phyloP scores from a whole-genome alignment of 352 stramenopile species.

The Globisporangium acanthophoron region DNA sequence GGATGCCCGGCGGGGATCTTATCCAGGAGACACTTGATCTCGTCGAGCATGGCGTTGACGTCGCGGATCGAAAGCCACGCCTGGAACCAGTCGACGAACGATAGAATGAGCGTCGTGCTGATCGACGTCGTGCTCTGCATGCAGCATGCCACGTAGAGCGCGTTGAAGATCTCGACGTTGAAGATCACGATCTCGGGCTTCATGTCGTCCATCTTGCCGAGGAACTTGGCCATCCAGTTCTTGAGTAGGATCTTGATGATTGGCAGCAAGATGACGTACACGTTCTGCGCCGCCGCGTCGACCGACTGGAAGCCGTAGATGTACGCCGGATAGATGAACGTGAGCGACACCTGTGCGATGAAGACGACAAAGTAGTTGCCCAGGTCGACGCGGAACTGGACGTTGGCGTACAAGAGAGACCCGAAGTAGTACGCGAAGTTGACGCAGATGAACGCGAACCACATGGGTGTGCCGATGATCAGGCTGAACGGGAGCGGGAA shows the following conservation, averaged over 20 bases:
- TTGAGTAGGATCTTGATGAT: slow-evolving; percentile 37
- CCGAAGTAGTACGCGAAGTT: slow-evolving; percentile 24
- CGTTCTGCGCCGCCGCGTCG: slow-evolving; percentile 14
- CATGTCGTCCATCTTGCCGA: slow-evolving; percentile 17
- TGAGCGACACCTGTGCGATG: slow-evolving; percentile 26
- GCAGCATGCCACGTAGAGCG: slow-evolving; percentile 18
- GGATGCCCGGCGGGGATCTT: not conserved
- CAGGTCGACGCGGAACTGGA: slow-evolving; percentile 13
- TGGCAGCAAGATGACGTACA: slow-evolving; percentile 29
- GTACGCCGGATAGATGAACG: slow-evolving; percentile 39
- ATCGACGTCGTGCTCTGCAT: slow-evolving; percentile 20
- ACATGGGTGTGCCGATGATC: slow-evolving; percentile 17
- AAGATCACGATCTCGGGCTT: slow-evolving; percentile 22
- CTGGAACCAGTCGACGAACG: slow-evolving; percentile 2
- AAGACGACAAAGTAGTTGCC: slow-evolving; percentile 25
- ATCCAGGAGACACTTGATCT: not conserved
- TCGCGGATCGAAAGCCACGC: slow-evolving; percentile 3
- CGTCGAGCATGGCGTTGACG: not conserved
- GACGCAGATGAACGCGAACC: slow-evolving; percentile 15
- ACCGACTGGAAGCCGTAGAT: slow-evolving; percentile 29
- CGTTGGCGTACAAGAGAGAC: slow-evolving; percentile 14
- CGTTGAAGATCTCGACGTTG: slow-evolving; percentile 25
- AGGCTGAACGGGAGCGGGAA: slow-evolving; percentile 40
- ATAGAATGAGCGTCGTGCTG: slow-evolving; percentile 8
- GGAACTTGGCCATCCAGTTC: slow-evolving; percentile 23